A percentile compares a stretch with the other conserved stretches of the same genome.
Conservation (phyloP, 2,329 filamentous ascomycete genomes). For the Botryotinia calthae region DNA sequence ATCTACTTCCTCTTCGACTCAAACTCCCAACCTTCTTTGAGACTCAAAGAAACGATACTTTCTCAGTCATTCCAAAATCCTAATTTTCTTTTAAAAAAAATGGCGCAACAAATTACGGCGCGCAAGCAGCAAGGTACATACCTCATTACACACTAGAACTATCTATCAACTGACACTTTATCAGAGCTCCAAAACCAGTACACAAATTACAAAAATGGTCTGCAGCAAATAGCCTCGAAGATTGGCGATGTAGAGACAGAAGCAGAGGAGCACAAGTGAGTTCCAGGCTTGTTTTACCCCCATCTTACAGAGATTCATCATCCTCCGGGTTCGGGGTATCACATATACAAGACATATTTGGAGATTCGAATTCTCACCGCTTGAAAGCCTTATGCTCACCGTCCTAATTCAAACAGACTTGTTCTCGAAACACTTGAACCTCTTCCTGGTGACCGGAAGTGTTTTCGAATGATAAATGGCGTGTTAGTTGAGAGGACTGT, state of each 20-base stretch:
- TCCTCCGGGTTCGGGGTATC: not conserved
- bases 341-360: not conserved
- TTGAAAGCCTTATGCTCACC: conserved; percentile 40
- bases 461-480: conserved; percentile 98
- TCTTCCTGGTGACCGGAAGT: conserved; percentile 82
- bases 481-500: conserved; percentile 93
- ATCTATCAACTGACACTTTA: conserved; percentile 15
- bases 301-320: not conserved
- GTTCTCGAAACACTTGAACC: conserved; percentile 90
- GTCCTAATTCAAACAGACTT: conserved; percentile 58
- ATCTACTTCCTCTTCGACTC: not conserved
- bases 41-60: not conserved
- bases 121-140: conserved; percentile 41
- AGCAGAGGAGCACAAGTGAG: conserved; percentile 95
- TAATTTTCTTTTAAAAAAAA: conserved; percentile 18
- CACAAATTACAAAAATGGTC: conserved; percentile 70
- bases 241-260: conserved; percentile 98
- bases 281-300: not conserved
- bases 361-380: conserved; percentile 28
- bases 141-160: not conserved
- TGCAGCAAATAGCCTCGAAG: conserved; percentile 92
- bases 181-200: conserved; percentile 79
- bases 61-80: not conserved
- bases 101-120: conserved; percentile 38
- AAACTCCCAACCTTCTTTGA: not conserved